A percentile compares a stretch with the other conserved stretches of the same genome.
phyloP scores from a whole-genome alignment of 2,329 filamentous ascomycete species.

The Pezicula neosporulosa region DNA sequence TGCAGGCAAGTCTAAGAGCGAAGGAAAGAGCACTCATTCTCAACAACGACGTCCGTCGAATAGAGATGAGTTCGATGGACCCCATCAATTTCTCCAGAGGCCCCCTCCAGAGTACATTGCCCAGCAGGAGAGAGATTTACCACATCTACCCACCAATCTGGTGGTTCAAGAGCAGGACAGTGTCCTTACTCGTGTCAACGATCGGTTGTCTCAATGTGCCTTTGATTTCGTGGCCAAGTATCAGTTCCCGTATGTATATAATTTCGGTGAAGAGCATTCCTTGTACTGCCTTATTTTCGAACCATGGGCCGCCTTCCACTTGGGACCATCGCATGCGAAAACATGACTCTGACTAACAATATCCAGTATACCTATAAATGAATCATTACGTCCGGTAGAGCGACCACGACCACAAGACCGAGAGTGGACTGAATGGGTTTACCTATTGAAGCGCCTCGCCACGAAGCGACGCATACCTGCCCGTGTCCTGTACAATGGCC shows the following conservation, averaged over 20 bases:
- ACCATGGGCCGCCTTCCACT: background rate
- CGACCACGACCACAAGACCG: slow-evolving; percentile 69
- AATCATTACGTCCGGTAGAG: slow-evolving; percentile 73
- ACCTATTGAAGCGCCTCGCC: slow-evolving; percentile 78
- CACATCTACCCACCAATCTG: slow-evolving; percentile 78
- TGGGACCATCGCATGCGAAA: too few relatives aligned
- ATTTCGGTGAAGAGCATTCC: slow-evolving; percentile 49
- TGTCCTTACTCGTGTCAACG: slow-evolving; percentile 77
- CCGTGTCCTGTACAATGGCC: slow-evolving; percentile 79
- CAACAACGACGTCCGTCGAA: slow-evolving; percentile 71
- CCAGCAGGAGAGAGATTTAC: slow-evolving; percentile 75
- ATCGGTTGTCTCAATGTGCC: slow-evolving; percentile 78
- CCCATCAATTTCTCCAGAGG: slow-evolving; percentile 75
- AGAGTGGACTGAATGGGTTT: slow-evolving; percentile 92
- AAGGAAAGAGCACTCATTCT: slow-evolving; percentile 40
- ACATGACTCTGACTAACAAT: background rate
- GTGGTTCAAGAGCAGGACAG: slow-evolving; percentile 81
- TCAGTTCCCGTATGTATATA: slow-evolving; percentile 60
- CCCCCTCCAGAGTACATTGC: slow-evolving; percentile 69
- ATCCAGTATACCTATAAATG: slow-evolving; percentile 33
- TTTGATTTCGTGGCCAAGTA: slow-evolving; percentile 91
- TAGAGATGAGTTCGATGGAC: slow-evolving; percentile 85
- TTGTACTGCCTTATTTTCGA: slow-evolving; percentile 9
- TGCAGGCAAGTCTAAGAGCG: slow-evolving; percentile 41
- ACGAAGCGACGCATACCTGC: slow-evolving; percentile 85